Conservation (phyloP, 805 yeast genomes). For the Saccharomycopsis vini region DNA sequence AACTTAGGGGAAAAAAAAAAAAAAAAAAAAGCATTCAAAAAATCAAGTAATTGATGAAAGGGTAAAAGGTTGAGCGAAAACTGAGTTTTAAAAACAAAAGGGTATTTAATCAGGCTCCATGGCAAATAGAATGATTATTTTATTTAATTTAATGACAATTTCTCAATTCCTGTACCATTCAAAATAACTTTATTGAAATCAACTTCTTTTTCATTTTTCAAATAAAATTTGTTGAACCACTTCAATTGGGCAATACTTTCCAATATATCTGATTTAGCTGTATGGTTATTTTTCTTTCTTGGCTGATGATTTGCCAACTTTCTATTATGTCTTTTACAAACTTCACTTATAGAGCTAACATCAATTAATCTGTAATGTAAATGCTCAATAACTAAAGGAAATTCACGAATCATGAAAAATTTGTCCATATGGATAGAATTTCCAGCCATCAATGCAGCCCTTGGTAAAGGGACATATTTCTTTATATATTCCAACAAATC, state of each 20-base stretch:
- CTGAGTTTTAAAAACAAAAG: too few relatives aligned
- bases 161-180: neutral
- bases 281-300: conserved; percentile 61
- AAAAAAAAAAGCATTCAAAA: too few relatives aligned
- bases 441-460: conserved; percentile 75
- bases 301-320: conserved; percentile 48
- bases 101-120: too few relatives aligned
- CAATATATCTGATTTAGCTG: conserved; percentile 80
- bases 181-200: neutral
- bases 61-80: too few relatives aligned
- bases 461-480: conserved; percentile 40
- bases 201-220: conserved; percentile 24
- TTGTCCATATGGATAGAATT: conserved; percentile 90
- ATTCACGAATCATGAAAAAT: conserved; percentile 70
- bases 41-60: too few relatives aligned
- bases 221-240: conserved; percentile 67
- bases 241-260: conserved; percentile 80
- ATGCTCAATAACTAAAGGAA: conserved; percentile 62
- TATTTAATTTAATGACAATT: neutral
- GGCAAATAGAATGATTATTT: neutral
- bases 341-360: conserved; percentile 79
- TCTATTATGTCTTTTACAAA: conserved; percentile 71
- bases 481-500: conserved; percentile 58
- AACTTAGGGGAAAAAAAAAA: too few relatives aligned
- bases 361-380: conserved; percentile 77